phyloP scores from a whole-genome alignment of 2,329 filamentous ascomycete species.

The Cucurbitaria berberidis region DNA sequence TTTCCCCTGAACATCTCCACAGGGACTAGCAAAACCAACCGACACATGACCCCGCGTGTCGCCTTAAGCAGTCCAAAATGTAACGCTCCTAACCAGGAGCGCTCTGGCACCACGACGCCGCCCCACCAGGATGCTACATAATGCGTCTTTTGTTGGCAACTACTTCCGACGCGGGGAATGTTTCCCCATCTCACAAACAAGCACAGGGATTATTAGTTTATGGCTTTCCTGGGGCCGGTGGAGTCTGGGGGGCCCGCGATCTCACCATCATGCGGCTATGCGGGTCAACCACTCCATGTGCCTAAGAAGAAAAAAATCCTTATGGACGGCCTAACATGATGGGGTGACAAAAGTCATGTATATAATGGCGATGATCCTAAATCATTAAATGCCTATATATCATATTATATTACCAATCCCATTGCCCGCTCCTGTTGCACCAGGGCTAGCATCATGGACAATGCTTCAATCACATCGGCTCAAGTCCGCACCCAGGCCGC shows the following conservation, averaged over 20 bases:
- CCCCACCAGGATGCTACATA: constrained; percentile 5
- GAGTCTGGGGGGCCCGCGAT: constrained; percentile 15
- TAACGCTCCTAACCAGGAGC: constrained; percentile 7
- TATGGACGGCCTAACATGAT: background rate
- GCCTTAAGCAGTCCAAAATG: constrained; percentile 1
- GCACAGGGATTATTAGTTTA: constrained; percentile 1
- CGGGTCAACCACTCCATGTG: constrained; percentile 8
- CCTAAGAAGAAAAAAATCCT: background rate
- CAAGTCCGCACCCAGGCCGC: constrained; percentile 30
- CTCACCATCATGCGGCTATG: constrained; percentile 5
- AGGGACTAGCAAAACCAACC: constrained; percentile 19
- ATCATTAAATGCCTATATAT: no score
- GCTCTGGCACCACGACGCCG: constrained; percentile 6
- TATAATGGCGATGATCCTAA: background rate
- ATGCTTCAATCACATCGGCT: constrained; percentile 33
- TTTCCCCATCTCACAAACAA: constrained; percentile 11
- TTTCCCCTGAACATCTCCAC: constrained; percentile 12
- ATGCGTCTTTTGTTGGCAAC: constrained; percentile 9
- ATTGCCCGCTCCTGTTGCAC: background rate
- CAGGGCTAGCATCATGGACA: constrained; percentile 24
- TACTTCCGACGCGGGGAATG: background rate
- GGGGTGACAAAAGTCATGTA: background rate
- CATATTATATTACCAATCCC: no score
- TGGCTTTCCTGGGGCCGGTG: constrained; percentile 9
- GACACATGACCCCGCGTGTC: constrained; percentile 10